These are phyloP conservation scores for Ogataea glucozyma DNA, from an alignment of 805 yeast species.

Conservation along the genomic window DNA sequence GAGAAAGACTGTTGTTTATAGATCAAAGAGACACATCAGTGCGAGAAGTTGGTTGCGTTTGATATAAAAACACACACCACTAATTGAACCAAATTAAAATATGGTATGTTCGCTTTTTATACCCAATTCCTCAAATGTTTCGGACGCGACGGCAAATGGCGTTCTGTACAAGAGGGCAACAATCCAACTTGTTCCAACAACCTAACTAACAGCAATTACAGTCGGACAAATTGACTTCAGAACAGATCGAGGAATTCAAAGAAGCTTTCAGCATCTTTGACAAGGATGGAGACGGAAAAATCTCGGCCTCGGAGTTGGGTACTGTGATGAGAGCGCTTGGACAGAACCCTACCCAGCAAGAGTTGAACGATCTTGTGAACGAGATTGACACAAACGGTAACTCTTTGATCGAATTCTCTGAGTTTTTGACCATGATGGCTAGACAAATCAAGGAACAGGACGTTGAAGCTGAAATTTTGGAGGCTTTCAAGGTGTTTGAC, in stretches of 20 bases:
- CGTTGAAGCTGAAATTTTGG: conserved; percentile 94
- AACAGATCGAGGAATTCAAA: conserved; percentile 94
- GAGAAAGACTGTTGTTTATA: conserved; percentile 4
- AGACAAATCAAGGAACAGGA: conserved; percentile 96
- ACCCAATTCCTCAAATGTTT: background rate
- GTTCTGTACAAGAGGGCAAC: background rate
- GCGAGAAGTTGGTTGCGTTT: background rate
- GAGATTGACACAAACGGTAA: conserved; percentile 96
- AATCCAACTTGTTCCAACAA: background rate
- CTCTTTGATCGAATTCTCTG: conserved; percentile 82
- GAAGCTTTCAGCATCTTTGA: conserved; percentile 98
- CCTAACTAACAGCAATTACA: conserved; percentile 25
- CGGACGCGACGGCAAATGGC: background rate
- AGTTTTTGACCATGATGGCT: conserved; percentile 83
- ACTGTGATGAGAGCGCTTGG: conserved; percentile 99
- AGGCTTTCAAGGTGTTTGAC: conserved; percentile 98
- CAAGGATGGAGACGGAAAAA: conserved; percentile 95
- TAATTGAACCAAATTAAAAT: background rate
- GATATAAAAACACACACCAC: too few species aligned
- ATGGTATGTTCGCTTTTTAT: too few species aligned
- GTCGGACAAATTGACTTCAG: conserved; percentile 91
- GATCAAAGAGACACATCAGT: background rate
- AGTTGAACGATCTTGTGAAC: conserved; percentile 93
- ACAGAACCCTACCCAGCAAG: conserved; percentile 94
- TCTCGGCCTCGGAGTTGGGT: conserved; percentile 93